Base-by-base conservation (phyloP, 2,329 filamentous ascomycete species). In the Rutstroemia sp. region DNA sequence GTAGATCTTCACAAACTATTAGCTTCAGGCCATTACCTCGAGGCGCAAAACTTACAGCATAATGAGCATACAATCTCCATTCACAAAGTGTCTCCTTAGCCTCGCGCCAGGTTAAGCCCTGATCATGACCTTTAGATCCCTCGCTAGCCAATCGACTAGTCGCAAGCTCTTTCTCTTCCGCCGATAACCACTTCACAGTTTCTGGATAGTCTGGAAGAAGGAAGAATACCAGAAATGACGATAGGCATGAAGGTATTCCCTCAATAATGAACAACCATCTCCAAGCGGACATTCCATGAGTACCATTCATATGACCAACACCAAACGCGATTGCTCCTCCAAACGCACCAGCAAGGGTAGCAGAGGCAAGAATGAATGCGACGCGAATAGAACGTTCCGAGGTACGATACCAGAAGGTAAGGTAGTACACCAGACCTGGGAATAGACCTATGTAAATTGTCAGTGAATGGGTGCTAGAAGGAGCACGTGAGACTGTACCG, bases 31-130 rank as follows among this genome's bases (percentile, higher is more conserved):
- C 16, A 39, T 49, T 21, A 49, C 10, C 12, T 4, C 4, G 12
- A 12, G 14, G 0, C 17, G 9, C 55, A 8, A 5, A 38, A 64
- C 70, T 45, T 75, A 83, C 58, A 64, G 73, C 68, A 61, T 79
- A 79, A 61, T 80, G 77, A 4, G 73, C 73, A 66, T 78, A 80
- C 48, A 80, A 66, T 19, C 77, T 69, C 72, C 76, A 78, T 52
- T 80, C 76, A 0, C 69, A 72, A 17, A 81, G 65, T 0, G 76
- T 76, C 1, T 67, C 70, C 59, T 75, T 77, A 0, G 75, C 74
- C 37, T 78, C 73, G 2, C 60, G 61, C 75, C 74, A 78, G 65
- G 67, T 82, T 68, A 78, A 74, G 21, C 73, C 71, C 34, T 68
- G 65, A 48, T 69, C 71, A 41, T 70, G 61, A 1, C 71, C 70